Evolutionary conservation across 257 asterid species (phyloP), one percentile per base, ranked within the genome.

Genomic region (Fraxinus pennsylvanica): DNA sequence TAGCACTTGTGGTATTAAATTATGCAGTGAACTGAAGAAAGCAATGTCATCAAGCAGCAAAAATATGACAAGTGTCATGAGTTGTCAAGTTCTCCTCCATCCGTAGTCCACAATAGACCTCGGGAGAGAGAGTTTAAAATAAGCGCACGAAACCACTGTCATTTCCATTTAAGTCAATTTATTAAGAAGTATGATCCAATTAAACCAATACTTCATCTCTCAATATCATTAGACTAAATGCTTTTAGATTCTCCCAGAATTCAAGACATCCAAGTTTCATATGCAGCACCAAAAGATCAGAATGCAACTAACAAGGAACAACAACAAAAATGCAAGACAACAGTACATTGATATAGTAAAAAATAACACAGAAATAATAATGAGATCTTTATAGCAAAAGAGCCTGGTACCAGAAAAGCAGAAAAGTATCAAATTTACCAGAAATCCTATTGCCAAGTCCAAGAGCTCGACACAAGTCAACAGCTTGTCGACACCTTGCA

Each of bases 381-480:
- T 14, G 59, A 38, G 74, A 76, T 10, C 27, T 72, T 19, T 5
- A 79, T 9, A 43, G 36, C 41, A 71, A n/a, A 57, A 57, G 27
- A 66, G 13, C 0, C 27, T 39, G n/a, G 27, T 1, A 27, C 76
- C 7, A 54, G 50, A 14, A 15, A 63, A 74, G 69, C 63, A 30
- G 54, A 14, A 17, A 10, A 36, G 32, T 38, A 25, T 78, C 61
- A 70, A 68, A 29, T 80, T 83, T 78, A 90, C 92, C 96, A 39
- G 87, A 83, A 79, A 91, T 73, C 84, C 75, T 86, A 73, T 75
- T 82, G 74, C 82, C 83, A 13, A 89, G 86, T 12, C 81, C 83
- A 39, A 91, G 82, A 72, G 52, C 77, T 63, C 85, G 87, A 74
- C 89, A 89, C 83, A 91, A 76, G 74, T 81, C 90, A n/a, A 82